A percentile compares a stretch with the other conserved stretches of the same genome.
phyloP scores from a whole-genome alignment of 1,139 yeast genomes.

The Petasospora fabianii region DNA sequence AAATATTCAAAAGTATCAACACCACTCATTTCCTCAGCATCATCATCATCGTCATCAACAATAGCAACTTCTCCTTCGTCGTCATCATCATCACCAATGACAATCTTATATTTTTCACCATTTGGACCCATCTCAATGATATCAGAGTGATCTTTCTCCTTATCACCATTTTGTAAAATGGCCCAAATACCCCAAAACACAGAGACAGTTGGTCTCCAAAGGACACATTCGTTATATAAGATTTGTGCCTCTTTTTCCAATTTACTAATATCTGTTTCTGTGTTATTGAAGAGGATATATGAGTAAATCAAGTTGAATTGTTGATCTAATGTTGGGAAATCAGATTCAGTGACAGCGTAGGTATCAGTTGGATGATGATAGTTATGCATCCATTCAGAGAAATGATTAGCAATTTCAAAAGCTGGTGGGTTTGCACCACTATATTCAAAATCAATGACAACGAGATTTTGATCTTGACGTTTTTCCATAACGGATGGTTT shows the following conservation, averaged over 20 bases:
- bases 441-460: slow-evolving; percentile 94
- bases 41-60: slow-evolving; percentile 25
- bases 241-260: slow-evolving; percentile 54
- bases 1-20: slow-evolving; percentile 81
- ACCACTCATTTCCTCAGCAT: slow-evolving; percentile 24
- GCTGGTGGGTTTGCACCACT: slow-evolving; percentile 93
- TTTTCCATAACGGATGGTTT: slow-evolving; percentile 35
- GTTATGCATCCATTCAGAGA: slow-evolving; percentile 95
- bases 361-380: slow-evolving; percentile 68
- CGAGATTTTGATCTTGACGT: slow-evolving; percentile 68
- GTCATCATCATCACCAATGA: slow-evolving; percentile 13
- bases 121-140: slow-evolving; percentile 37
- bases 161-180: slow-evolving; percentile 62
- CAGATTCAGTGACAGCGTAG: slow-evolving; percentile 49
- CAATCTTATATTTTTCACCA: slow-evolving; percentile 42
- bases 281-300: slow-evolving; percentile 43
- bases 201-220: slow-evolving; percentile 81
- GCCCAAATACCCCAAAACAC: slow-evolving; percentile 93
- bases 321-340: slow-evolving; percentile 65
- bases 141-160: slow-evolving; percentile 23
- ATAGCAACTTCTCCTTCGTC: slow-evolving; percentile 16
- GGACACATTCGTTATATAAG: slow-evolving; percentile 59
- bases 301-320: slow-evolving; percentile 69
- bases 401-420: slow-evolving; percentile 84
- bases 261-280: slow-evolving; percentile 26